Evolutionary conservation across 257 asterid species (phyloP).

Genomic region (Przewalskia tangutica): DNA sequence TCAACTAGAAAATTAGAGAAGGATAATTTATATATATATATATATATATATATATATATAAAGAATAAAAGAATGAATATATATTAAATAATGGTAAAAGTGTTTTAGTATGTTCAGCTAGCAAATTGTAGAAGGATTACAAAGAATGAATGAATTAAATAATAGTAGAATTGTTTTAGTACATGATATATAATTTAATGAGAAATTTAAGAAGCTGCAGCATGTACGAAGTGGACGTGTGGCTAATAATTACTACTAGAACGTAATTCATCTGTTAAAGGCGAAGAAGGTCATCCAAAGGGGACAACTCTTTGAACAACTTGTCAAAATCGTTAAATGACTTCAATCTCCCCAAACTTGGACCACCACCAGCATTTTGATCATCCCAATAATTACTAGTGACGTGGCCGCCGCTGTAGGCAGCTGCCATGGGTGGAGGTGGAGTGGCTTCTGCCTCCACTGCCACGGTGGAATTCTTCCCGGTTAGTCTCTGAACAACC

Average conservation of each 20-base stretch:
- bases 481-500: conserved; percentile 38
- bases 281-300: conserved; percentile 26
- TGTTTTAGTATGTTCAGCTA: neutral
- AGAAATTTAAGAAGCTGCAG: neutral
- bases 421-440: neutral
- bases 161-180: neutral
- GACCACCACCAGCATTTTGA: neutral
- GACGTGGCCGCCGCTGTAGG: neutral
- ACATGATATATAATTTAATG: neutral
- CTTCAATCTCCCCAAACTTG: conserved; percentile 17
- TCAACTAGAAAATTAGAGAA: neutral
- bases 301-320: conserved; percentile 29
- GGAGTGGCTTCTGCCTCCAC: neutral
- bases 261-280: conserved; percentile 7
- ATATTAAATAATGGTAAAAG: neutral
- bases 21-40: neutral
- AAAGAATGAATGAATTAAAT: neutral
- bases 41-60: no score
- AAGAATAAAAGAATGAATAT: neutral
- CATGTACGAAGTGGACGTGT: neutral
- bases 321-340: conserved; percentile 34
- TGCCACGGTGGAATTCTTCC: conserved; percentile 25
- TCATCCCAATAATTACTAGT: neutral
- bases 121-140: neutral
- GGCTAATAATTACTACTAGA: neutral